A percentile compares a stretch with the other conserved stretches of the same genome.
Evolutionary conservation across 2,329 filamentous ascomycete species (phyloP).

Genomic region (Metarhizium sp.): DNA sequence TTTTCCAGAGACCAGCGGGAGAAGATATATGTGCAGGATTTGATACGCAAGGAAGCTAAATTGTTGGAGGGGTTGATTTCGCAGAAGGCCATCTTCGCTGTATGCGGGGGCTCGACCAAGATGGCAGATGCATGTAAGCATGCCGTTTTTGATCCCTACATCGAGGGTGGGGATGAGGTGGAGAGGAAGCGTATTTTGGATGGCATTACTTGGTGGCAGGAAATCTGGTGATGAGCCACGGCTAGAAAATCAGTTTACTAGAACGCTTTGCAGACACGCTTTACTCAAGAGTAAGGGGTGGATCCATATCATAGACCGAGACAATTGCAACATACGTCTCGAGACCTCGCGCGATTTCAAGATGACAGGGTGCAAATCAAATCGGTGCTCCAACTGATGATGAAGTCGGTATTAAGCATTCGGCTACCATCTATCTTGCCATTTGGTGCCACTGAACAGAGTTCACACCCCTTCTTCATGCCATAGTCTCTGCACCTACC

Average conservation of each 20-base stretch:
- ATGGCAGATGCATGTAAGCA: slow-evolving; percentile 48
- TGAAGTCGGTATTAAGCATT: not conserved
- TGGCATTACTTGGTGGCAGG: slow-evolving; percentile 42
- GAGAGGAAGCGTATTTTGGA: slow-evolving; percentile 28
- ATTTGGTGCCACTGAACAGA: not conserved
- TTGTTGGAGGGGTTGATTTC: slow-evolving; percentile 24
- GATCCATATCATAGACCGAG: too few relatives aligned
- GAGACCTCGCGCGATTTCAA: too few relatives aligned
- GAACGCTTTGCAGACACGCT: too few relatives aligned
- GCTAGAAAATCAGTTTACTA: too few relatives aligned
- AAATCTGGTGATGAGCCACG: slow-evolving; percentile 40
- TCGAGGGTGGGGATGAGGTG: slow-evolving; percentile 27
- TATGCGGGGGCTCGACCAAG: slow-evolving; percentile 48
- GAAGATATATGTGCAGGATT: slow-evolving; percentile 49
- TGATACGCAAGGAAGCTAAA: slow-evolving; percentile 34
- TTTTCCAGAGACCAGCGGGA: slow-evolving; percentile 38
- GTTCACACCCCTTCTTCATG: not conserved
- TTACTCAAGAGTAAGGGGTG: too few relatives aligned
- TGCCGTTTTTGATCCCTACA: slow-evolving; percentile 40
- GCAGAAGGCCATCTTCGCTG: slow-evolving; percentile 34
- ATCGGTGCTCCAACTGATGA: not conserved
- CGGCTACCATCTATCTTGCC: not conserved
- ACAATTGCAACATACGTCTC: too few relatives aligned
- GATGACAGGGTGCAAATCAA: too few relatives aligned
- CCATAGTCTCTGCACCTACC: not conserved